Percentiles rank a stretch among this genome's conserved stretches.
phyloP scores from a whole-genome alignment of 305 asterid species.

The Fraxinus xanthoxyloides region DNA sequence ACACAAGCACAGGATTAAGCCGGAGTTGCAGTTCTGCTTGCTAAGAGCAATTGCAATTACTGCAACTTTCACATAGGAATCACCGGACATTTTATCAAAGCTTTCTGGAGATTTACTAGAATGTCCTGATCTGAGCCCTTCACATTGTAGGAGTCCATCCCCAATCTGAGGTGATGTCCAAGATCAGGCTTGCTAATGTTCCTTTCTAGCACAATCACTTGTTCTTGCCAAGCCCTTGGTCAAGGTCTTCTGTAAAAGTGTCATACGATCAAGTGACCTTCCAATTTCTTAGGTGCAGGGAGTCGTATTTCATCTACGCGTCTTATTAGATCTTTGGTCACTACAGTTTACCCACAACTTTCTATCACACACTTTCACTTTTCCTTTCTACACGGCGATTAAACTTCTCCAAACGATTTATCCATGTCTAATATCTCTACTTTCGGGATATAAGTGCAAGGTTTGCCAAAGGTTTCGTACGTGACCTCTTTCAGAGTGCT shows the following conservation, averaged over 20 bases:
- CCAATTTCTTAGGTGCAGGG: not conserved
- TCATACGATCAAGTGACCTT: not conserved
- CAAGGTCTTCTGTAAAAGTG: not conserved
- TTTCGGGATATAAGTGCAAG: not conserved
- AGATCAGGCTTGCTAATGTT: not conserved
- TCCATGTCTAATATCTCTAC: not conserved
- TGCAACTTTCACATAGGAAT: not conserved
- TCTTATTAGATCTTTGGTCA: not conserved
- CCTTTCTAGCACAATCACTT: not conserved
- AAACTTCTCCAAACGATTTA: not conserved
- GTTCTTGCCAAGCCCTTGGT: not conserved
- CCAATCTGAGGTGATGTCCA: not conserved
- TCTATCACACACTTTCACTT: not conserved
- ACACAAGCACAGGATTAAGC: not conserved
- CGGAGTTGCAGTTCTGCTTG: conserved; percentile 34
- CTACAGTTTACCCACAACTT: not conserved
- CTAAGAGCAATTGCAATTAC: conserved; percentile 15
- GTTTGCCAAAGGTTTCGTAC: not conserved
- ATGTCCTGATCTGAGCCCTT: not conserved
- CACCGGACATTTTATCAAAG: not conserved
- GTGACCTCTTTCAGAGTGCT: not conserved
- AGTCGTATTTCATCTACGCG: not conserved
- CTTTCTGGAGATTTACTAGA: not conserved
- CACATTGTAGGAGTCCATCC: not conserved
- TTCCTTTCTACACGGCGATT: not conserved